Evolutionary conservation across 2,329 filamentous ascomycete species (phyloP), one percentile per base, ranked within the genome.

Genomic region (Penicillium sp.): DNA sequence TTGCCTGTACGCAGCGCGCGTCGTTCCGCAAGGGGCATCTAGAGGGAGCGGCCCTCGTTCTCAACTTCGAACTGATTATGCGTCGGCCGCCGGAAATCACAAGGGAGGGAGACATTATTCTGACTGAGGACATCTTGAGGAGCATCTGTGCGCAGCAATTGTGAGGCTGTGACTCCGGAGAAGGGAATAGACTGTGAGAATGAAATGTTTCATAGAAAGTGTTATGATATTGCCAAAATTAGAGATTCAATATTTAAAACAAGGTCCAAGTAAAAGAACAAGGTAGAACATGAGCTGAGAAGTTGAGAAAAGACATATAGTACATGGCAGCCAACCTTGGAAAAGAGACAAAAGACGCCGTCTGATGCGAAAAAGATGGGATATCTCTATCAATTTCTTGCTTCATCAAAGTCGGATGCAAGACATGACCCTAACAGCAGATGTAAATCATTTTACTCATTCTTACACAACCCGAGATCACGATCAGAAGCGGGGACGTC

Each of bases 311-410:
- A 16, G 14, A 18, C 16, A 49, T 55, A 56, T 55, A 41, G 38
- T 56, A 57, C 52, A 58, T 42, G 39, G 43, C 43, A 22, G 42
- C 42, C 18, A 20, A 20, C 18, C 18, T 20, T 20, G 18, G 18
- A 20, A 40, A 34, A 44, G 40, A 49, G 45, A 52, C 40, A 50
- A 48, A 49, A 40, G 60, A 62, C 60, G 60, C 60, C 59, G 52
- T 49, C 58, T 57, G 50, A 63, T 63, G 60, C 60, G 31, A 34
- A 34, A 49, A 58, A 41, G 46, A 54, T 49, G 44, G 47, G 49
- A 49, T 40, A 44, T 44, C 46, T 51, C 48, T 51, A 50, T 48
- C 50, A 41, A 44, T 49, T 44, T 43, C 42, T 46, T 47, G 43
- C 27, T n/a, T 34, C 31, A 10, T 34, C 8, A 34, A 34, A 34